Evolutionary conservation across 805 yeast species (phyloP), one percentile per base, ranked within the genome.

Genomic region (Nakazawaea sp.): DNA sequence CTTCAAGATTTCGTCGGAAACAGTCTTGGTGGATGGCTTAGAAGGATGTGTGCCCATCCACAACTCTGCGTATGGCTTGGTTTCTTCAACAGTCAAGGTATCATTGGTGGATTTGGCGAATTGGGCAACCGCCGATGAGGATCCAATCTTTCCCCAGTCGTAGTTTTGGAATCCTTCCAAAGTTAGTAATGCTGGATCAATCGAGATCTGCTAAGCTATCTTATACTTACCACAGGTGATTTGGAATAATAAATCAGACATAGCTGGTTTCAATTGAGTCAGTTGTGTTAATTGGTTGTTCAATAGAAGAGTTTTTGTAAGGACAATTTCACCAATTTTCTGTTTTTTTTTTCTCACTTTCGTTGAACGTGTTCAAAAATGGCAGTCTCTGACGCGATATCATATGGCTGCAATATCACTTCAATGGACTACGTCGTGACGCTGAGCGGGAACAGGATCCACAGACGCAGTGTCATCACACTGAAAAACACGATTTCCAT

Each of bases 41-140:
- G 83, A 83, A 36, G 95, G 90, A 57, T 92, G 98, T 18, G 97
- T 88, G 27, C 98, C 98, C 98, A 92, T 92, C 98, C 98, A 92
- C 48, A 92, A 68, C 60, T 92, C 98, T 13, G 98, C 98, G 55
- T 92, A 92, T 9, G 98, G 97, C 53, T 78, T 75, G 27, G 68
- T 36, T 50, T 81, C 89, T 46, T 83, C 86, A 38, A 88, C 72
- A 15, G 52, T 53, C 37, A 85, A 66, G 8, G 56, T 47, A 2
- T 85, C 72, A 59, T 83, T 79, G 30, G 94, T 77, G 35, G 68
- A 66, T 27, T 79, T 68, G 30, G 95, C 94, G 56, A 78, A 90
- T 55, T 72, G 80, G 4, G 98, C 98, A 35, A 89, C 98, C 6
- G 95, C 82, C 15, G 96, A 85, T 5, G 75, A 48, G 5, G 78